These are phyloP conservation scores for Talaromyces amestolkiae DNA, from an alignment of 2,329 filamentous ascomycete genomes.

Conservation along the genomic window DNA sequence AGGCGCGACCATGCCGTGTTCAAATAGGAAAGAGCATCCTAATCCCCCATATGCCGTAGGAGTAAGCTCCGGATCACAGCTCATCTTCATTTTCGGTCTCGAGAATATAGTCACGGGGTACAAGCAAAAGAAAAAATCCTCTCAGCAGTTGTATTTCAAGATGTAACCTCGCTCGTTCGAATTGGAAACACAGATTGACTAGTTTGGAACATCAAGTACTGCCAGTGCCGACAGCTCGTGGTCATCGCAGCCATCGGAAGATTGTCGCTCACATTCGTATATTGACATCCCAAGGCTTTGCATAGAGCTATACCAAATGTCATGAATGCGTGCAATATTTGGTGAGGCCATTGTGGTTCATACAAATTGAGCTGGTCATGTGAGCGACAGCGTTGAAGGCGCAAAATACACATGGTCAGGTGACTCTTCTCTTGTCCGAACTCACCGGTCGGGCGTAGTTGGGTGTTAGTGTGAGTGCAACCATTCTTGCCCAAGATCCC, in stretches of 20 bases:
- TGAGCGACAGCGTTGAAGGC: background rate
- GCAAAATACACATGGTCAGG: background rate
- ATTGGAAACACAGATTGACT: no score
- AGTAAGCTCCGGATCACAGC: no score
- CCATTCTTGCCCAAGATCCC: background rate
- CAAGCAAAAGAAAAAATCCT: no score
- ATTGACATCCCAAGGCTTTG: background rate
- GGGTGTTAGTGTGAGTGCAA: background rate
- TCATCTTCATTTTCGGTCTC: no score
- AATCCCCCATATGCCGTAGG: no score
- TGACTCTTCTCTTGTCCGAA: background rate
- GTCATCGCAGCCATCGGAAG: background rate
- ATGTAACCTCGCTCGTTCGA: no score
- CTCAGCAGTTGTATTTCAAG: no score
- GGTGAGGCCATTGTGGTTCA: background rate
- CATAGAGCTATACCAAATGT: no score
- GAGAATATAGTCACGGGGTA: no score
- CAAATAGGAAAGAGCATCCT: no score
- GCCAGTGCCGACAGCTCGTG: background rate
- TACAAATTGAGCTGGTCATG: background rate
- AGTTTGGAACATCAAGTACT: no score
- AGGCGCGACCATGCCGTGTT: no score
- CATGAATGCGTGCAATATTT: background rate
- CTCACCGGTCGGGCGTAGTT: background rate
- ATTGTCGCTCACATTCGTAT: background rate